Evolutionary conservation across 352 stramenopile genomes (phyloP), one percentile per base, ranked within the genome.

Genomic region (Pythium dissimile): DNA sequence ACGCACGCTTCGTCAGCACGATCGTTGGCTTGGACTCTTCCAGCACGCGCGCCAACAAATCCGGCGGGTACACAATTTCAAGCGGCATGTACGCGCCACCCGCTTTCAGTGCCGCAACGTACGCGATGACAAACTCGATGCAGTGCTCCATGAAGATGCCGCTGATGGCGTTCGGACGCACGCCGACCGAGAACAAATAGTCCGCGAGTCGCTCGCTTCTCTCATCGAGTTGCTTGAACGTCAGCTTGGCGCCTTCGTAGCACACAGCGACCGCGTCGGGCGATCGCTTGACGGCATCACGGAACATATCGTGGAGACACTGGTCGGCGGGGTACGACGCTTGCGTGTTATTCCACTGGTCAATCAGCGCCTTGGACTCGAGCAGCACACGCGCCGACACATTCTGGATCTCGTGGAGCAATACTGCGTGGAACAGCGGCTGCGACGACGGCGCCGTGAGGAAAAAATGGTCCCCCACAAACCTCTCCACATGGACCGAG

Each of bases 81-180:
- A 91, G 61, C 15, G 89, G 89, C 80, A 97, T 96, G 77, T 97
- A 97, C 8, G 84, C 84, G 18, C 84, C 89, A 13, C 91, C 88
- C 16, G 87, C 88, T 69, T 97, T 97, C 26, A 97, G 73, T 10
- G 89, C 85, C 8, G 89, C 91, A 30, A 98, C 72, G 64, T 96
- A 97, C 6, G 75, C 82, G 20, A 98, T 75, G 37, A 96, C 87
- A 63, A 97, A 98, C 73, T 97, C 84, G 50, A 86, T 76, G 53
- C 84, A 94, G 34, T 95, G 88, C 53, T 97, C 89, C 88, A 98
- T 96, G 60, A 97, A 91, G 66, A 91, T 88, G 27, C 78, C 81
- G 43, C 76, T 82, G 42, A 88, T 90, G 49, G 64, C 71, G 59
- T 87, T 87, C 2, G 78, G 78, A 4, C 80, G 80, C 28, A 91